Evolutionary conservation across 1,284 basidiomycete genomes (phyloP).

Genomic region (Phellinidium pouzarii): DNA sequence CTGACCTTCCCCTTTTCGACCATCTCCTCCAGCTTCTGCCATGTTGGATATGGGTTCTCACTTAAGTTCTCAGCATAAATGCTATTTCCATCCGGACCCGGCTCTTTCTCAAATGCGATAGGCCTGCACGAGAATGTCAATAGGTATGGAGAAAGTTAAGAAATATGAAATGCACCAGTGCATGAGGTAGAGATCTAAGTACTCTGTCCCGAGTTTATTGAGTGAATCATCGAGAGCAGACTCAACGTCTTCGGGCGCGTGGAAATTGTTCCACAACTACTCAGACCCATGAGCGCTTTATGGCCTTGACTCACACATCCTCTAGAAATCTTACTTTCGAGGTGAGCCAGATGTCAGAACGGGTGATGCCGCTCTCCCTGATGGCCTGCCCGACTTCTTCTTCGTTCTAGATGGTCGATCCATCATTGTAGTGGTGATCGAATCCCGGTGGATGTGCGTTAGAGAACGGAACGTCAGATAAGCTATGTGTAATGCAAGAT

Average conservation of each 20-base stretch:
- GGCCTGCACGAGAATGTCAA: slow-evolving; percentile 38
- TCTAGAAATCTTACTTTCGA: slow-evolving; percentile 19
- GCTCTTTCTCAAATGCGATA: slow-evolving; percentile 55
- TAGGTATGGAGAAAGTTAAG: neutral
- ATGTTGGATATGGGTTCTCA: slow-evolving; percentile 72
- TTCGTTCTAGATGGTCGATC: slow-evolving; percentile 32
- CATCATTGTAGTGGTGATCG: neutral
- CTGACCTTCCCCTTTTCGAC: slow-evolving; percentile 72
- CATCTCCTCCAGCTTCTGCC: slow-evolving; percentile 78
- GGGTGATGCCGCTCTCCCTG: slow-evolving; percentile 39
- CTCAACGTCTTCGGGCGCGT: slow-evolving; percentile 62
- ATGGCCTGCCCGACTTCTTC: slow-evolving; percentile 51
- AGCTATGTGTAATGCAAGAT: neutral
- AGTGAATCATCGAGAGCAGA: slow-evolving; percentile 64
- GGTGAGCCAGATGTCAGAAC: slow-evolving; percentile 47
- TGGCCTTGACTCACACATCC: neutral
- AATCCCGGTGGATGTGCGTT: too few species aligned
- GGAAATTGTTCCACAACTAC: slow-evolving; percentile 39
- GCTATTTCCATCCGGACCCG: slow-evolving; percentile 31
- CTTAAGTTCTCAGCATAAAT: slow-evolving; percentile 57
- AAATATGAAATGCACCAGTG: slow-evolving; percentile 59
- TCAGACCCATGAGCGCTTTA: neutral
- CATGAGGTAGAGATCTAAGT: slow-evolving; percentile 76
- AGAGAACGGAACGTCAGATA: neutral
- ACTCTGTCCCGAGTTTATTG: slow-evolving; percentile 59